phyloP scores from a whole-genome alignment of 2,329 filamentous ascomycete species.

The Leptodontidium sp. region DNA sequence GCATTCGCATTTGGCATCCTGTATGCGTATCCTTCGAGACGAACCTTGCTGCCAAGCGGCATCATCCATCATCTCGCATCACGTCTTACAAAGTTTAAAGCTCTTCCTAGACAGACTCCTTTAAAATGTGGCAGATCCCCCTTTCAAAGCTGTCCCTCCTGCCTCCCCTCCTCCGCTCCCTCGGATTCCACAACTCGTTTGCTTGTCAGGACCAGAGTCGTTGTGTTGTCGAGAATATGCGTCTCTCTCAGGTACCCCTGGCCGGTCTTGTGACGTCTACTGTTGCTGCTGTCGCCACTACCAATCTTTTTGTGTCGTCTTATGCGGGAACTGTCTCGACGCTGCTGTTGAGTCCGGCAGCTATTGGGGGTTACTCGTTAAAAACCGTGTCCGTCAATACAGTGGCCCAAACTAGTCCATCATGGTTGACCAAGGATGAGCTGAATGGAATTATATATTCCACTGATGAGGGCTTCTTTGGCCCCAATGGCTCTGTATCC shows the following conservation, averaged over 20 bases:
- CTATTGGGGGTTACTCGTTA: slow-evolving; percentile 39
- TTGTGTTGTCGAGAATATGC: slow-evolving; percentile 30
- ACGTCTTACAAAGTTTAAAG: neutral
- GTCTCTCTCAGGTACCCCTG: slow-evolving; percentile 31
- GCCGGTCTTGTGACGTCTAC: slow-evolving; percentile 35
- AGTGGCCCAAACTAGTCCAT: slow-evolving; percentile 26
- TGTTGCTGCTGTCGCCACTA: slow-evolving; percentile 27
- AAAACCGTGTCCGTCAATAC: slow-evolving; percentile 22
- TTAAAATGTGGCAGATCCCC: slow-evolving; percentile 32
- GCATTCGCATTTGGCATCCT: slow-evolving; percentile 6
- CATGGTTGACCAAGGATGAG: slow-evolving; percentile 41
- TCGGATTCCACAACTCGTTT: slow-evolving; percentile 19
- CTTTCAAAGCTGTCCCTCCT: slow-evolving; percentile 25
- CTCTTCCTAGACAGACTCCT: neutral
- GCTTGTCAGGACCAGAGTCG: slow-evolving; percentile 7
- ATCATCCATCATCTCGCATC: no score
- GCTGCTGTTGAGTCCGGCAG: slow-evolving; percentile 42
- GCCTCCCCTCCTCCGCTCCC: slow-evolving; percentile 23
- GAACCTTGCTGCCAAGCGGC: slow-evolving; percentile 13
- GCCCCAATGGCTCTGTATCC: slow-evolving; percentile 37
- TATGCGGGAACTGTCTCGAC: slow-evolving; percentile 50
- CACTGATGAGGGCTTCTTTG: slow-evolving; percentile 39
- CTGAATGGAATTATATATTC: slow-evolving; percentile 41
- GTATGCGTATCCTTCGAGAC: neutral
- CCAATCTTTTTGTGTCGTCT: slow-evolving; percentile 50